Evolutionary conservation across 2,329 filamentous ascomycete genomes (phyloP).

Genomic region (Arthrinium puccinioides): DNA sequence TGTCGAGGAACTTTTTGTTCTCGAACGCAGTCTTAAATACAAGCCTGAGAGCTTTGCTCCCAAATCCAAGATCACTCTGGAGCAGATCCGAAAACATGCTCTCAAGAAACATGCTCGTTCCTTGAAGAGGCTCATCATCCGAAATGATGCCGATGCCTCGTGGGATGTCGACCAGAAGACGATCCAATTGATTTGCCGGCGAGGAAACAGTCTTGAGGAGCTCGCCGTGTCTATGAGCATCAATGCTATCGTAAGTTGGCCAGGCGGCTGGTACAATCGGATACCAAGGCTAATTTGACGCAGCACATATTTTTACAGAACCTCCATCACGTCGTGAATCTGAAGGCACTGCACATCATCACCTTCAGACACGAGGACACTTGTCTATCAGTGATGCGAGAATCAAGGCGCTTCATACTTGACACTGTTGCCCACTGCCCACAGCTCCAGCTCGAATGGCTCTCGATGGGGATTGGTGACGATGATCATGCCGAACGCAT

Average conservation of each 20-base stretch:
- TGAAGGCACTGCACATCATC: constrained; percentile 49
- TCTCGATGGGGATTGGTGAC: constrained; percentile 44
- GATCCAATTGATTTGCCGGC: constrained; percentile 43
- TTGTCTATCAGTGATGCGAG: constrained; percentile 47
- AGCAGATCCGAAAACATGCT: constrained; percentile 50
- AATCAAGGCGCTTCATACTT: constrained; percentile 50
- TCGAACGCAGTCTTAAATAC: constrained; percentile 45
- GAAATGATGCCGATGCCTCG: constrained; percentile 41
- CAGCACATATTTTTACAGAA: constrained; percentile 53
- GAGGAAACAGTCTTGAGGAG: constrained; percentile 44
- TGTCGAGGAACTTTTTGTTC: constrained; percentile 51
- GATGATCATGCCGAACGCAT: constrained; percentile 41
- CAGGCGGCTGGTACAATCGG: background rate
- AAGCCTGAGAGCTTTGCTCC: constrained; percentile 46
- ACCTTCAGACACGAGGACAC: constrained; percentile 48
- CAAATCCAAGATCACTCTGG: constrained; percentile 41
- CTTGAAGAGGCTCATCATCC: constrained; percentile 51
- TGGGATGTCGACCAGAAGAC: constrained; percentile 55
- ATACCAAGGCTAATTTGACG: constrained; percentile 5
- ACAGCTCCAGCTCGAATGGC: constrained; percentile 48
- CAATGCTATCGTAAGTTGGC: constrained; percentile 41
- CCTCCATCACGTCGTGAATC: constrained; percentile 35
- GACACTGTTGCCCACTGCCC: constrained; percentile 51
- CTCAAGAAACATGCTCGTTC: constrained; percentile 50
- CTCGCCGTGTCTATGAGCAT: constrained; percentile 49